Percentiles rank a stretch among this genome's conserved stretches.
Conservation (phyloP, 768 basidiomycete species). For the Termitomyces sp. region DNA sequence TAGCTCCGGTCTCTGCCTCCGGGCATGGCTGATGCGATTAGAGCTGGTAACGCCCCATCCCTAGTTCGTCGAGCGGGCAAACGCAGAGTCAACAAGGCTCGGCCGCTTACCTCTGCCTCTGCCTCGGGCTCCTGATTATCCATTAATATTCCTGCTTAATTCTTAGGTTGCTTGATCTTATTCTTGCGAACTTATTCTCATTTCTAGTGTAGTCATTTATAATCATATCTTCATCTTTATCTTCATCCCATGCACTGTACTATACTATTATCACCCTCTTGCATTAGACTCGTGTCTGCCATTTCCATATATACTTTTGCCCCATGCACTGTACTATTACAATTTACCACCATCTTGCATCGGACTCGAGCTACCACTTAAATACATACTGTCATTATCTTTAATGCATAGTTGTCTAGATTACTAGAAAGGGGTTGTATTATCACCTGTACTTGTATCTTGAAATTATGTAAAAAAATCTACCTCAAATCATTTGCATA, state of each 20-base stretch:
- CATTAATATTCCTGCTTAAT: too few species aligned
- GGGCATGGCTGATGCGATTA: background rate
- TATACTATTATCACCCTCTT: background rate
- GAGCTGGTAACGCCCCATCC: background rate
- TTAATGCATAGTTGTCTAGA: background rate
- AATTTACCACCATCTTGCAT: background rate
- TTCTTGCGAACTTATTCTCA: background rate
- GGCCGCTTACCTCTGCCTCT: background rate
- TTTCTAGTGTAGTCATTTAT: background rate
- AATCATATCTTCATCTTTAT: background rate
- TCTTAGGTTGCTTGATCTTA: too few species aligned
- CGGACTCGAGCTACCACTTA: background rate
- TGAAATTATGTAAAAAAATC: background rate
- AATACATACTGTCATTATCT: background rate
- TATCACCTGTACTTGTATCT: background rate
- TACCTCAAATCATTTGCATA: background rate
- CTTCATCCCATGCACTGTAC: too few species aligned
- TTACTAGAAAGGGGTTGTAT: background rate
- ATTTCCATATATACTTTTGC: background rate
- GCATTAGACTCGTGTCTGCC: background rate
- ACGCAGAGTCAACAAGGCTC: background rate
- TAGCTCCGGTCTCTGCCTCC: background rate
- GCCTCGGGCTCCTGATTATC: background rate
- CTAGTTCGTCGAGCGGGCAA: background rate
- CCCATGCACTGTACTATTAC: background rate